phyloP scores from a whole-genome alignment of 495 filamentous ascomycete species.

The Podospora sp. region DNA sequence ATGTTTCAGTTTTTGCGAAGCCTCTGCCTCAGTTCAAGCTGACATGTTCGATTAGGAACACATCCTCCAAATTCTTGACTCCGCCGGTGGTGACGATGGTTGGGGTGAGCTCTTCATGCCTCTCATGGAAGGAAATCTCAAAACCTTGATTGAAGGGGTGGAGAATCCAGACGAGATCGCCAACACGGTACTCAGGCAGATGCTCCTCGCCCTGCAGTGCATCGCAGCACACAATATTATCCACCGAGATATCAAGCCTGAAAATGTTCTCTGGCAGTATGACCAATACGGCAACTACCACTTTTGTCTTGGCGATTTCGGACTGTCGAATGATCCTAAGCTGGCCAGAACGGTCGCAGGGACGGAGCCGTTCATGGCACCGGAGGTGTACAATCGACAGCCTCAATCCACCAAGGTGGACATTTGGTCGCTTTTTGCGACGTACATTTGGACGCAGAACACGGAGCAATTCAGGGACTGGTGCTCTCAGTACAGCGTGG shows the following conservation, averaged over 20 bases:
- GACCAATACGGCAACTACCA: slow-evolving; percentile 21
- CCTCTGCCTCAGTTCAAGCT: no score
- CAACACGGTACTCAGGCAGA: slow-evolving; percentile 34
- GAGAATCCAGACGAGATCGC: slow-evolving; percentile 11
- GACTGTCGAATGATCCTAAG: slow-evolving; percentile 33
- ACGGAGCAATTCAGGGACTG: slow-evolving; percentile 24
- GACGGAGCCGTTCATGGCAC: slow-evolving; percentile 38
- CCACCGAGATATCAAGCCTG: slow-evolving; percentile 79
- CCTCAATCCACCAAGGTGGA: slow-evolving; percentile 43
- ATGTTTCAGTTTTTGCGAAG: background rate
- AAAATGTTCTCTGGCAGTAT: slow-evolving; percentile 63
- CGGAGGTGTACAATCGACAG: slow-evolving; percentile 32
- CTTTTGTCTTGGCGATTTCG: slow-evolving; percentile 43
- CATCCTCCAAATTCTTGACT: slow-evolving; percentile 35
- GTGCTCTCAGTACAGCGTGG: slow-evolving; percentile 19
- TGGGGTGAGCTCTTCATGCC: slow-evolving; percentile 44
- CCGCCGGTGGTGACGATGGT: slow-evolving; percentile 21
- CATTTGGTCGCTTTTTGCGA: slow-evolving; percentile 50
- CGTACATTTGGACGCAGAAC: slow-evolving; percentile 40
- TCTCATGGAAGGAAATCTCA: slow-evolving; percentile 34
- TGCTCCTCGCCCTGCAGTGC: slow-evolving; percentile 39
- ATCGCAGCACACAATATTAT: slow-evolving; percentile 59
- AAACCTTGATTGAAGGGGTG: slow-evolving; percentile 19
- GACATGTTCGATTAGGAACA: slow-evolving; percentile 27
- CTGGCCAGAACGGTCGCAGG: slow-evolving; percentile 29